Evolutionary conservation across 768 basidiomycete genomes (phyloP).

Genomic region (Macrocybe gigantea): DNA sequence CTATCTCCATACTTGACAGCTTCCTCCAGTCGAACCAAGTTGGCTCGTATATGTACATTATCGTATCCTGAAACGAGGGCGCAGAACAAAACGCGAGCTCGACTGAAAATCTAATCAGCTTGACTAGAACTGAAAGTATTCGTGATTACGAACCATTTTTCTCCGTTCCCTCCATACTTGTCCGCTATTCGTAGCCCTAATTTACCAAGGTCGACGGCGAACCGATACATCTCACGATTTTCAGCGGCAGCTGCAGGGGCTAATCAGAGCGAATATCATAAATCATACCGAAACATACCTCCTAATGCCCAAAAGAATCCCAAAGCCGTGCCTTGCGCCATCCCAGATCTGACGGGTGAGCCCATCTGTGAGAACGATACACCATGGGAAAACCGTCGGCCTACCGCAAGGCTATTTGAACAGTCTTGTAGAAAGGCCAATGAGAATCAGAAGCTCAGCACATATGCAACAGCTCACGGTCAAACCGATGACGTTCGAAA

Average conservation of each 20-base stretch:
- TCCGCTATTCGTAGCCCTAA: conserved; percentile 66
- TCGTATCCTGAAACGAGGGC: conserved; percentile 65
- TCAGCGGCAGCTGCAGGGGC: conserved; percentile 47
- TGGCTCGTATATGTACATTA: conserved; percentile 58
- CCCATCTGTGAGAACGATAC: background rate
- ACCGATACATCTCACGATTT: conserved; percentile 55
- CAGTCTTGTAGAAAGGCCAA: conserved; percentile 36
- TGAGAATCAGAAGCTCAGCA: background rate
- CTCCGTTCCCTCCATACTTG: conserved; percentile 52
- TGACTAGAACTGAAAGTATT: background rate
- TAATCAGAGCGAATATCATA: conserved; percentile 1
- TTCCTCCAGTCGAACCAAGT: conserved; percentile 53
- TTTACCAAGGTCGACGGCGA: conserved; percentile 63
- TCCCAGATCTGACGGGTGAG: conserved; percentile 44
- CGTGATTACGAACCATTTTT: conserved; percentile 52
- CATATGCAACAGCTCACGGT: conserved; percentile 38
- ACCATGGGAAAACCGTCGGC: conserved; percentile 9
- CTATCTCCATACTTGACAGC: conserved; percentile 61
- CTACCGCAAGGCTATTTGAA: conserved; percentile 59
- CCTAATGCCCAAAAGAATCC: conserved; percentile 72
- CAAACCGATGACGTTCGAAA: conserved; percentile 59
- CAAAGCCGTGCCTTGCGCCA: conserved; percentile 61
- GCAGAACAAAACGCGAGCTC: conserved; percentile 55
- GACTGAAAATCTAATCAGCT: conserved; percentile 27
- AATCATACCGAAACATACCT: conserved; percentile 27